Evolutionary conservation across 495 filamentous ascomycete species (phyloP).

Genomic region (Choiromyces venosus): DNA sequence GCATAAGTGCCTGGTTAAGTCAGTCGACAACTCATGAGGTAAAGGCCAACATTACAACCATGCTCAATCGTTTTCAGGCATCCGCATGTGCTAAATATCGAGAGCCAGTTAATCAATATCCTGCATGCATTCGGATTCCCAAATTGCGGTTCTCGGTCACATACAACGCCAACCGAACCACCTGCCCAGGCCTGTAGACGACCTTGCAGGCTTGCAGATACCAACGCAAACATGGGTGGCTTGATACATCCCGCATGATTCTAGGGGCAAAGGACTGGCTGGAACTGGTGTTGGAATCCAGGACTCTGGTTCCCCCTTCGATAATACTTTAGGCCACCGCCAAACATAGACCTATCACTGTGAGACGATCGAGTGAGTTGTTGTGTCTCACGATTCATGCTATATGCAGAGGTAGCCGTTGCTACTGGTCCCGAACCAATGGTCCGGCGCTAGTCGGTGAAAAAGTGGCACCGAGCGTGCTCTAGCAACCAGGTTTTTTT

Average conservation of each 20-base stretch:
- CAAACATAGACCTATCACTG: neutral
- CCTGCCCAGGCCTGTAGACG: neutral
- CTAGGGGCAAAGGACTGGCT: neutral
- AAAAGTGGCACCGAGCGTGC: neutral
- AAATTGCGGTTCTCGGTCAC: neutral
- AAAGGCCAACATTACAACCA: neutral
- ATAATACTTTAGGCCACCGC: neutral
- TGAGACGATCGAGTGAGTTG: neutral
- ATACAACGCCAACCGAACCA: neutral
- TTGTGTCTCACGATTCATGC: neutral
- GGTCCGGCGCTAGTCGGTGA: slow-evolving; percentile 1
- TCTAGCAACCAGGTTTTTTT: neutral
- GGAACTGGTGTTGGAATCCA: neutral
- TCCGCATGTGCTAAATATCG: neutral
- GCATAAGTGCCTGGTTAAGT: neutral
- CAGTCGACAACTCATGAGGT: neutral
- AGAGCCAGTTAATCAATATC: neutral
- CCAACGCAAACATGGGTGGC: neutral
- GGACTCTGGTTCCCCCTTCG: neutral
- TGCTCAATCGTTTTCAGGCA: neutral
- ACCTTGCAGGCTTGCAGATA: neutral
- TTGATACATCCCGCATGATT: neutral
- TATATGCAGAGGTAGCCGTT: neutral
- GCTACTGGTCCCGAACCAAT: neutral
- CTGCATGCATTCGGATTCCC: neutral